Conservation (phyloP, 1,139 yeast genomes). For the Pichia sp. region DNA sequence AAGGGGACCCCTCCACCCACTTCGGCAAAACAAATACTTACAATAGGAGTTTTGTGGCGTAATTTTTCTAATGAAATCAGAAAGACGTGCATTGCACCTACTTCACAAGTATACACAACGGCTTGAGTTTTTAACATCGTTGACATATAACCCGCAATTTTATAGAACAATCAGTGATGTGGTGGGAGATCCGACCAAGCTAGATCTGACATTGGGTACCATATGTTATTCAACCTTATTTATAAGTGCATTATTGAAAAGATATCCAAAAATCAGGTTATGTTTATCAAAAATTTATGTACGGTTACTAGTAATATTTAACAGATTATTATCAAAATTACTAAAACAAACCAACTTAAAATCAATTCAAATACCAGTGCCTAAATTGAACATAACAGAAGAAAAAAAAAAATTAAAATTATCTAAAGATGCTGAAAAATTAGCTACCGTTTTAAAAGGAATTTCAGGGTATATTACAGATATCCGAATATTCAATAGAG, state of each 20-base stretch:
- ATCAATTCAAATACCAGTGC: not conserved
- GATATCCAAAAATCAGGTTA: slow-evolving; percentile 15
- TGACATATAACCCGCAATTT: slow-evolving; percentile 22
- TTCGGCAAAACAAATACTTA: not conserved
- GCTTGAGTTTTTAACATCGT: slow-evolving; percentile 33
- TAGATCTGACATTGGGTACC: slow-evolving; percentile 29
- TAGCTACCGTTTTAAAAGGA: slow-evolving; percentile 6
- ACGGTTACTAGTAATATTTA: not conserved
- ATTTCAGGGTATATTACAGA: slow-evolving; percentile 46
- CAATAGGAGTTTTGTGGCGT: not conserved
- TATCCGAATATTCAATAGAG: slow-evolving; percentile 47
- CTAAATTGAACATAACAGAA: not conserved
- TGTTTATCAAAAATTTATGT: not conserved
- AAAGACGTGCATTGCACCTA: not conserved
- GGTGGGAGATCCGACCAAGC: slow-evolving; percentile 21
- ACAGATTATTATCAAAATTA: not conserved
- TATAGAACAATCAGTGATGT: slow-evolving; percentile 24
- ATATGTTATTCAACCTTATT: slow-evolving; percentile 28
- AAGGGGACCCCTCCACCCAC: not conserved
- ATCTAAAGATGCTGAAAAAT: not conserved
- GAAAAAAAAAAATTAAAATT: not conserved
- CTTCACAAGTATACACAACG: slow-evolving; percentile 1
- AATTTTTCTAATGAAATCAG: not conserved
- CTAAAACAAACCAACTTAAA: not conserved
- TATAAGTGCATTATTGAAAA: slow-evolving; percentile 22